These are phyloP conservation scores for Chaetoceros tenuissimus DNA, from an alignment of 108 stramenopile species.

Conservation along the genomic window DNA sequence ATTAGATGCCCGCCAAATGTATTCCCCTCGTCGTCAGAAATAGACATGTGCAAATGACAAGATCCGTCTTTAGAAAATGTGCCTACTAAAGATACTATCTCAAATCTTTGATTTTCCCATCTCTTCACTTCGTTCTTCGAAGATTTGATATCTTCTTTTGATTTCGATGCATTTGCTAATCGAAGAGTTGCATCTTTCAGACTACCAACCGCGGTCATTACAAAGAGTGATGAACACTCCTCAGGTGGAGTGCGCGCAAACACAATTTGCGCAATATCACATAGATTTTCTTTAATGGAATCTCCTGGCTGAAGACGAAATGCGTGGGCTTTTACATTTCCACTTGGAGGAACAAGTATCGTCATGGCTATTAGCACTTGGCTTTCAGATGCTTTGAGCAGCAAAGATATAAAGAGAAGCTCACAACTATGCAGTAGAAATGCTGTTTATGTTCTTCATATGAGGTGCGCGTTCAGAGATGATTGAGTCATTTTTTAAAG, in stretches of 20 bases:
- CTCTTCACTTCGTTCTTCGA: slow-evolving; percentile 31
- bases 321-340: slow-evolving; percentile 35
- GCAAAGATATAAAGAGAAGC: slow-evolving; percentile 1
- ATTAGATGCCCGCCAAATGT: slow-evolving; percentile 72
- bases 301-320: slow-evolving; percentile 48
- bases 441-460: too few species aligned
- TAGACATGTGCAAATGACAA: slow-evolving; percentile 61
- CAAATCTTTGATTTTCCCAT: slow-evolving; percentile 47
- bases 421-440: too few species aligned
- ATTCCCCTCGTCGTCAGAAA: slow-evolving; percentile 40
- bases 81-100: slow-evolving; percentile 63
- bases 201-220: slow-evolving; percentile 62
- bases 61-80: slow-evolving; percentile 40
- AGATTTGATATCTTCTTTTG: background rate
- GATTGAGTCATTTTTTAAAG: too few species aligned
- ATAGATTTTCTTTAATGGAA: slow-evolving; percentile 37
- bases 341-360: slow-evolving; percentile 4
- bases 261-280: slow-evolving; percentile 24
- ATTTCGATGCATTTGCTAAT: slow-evolving; percentile 47
- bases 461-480: too few species aligned
- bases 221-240: slow-evolving; percentile 35
- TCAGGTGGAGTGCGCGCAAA: slow-evolving; percentile 13
- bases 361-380: background rate
- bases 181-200: slow-evolving; percentile 53
- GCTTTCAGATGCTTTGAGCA: too few species aligned